phyloP scores from a whole-genome alignment of 495 filamentous ascomycete genomes.

The Xylaria palmicola region DNA sequence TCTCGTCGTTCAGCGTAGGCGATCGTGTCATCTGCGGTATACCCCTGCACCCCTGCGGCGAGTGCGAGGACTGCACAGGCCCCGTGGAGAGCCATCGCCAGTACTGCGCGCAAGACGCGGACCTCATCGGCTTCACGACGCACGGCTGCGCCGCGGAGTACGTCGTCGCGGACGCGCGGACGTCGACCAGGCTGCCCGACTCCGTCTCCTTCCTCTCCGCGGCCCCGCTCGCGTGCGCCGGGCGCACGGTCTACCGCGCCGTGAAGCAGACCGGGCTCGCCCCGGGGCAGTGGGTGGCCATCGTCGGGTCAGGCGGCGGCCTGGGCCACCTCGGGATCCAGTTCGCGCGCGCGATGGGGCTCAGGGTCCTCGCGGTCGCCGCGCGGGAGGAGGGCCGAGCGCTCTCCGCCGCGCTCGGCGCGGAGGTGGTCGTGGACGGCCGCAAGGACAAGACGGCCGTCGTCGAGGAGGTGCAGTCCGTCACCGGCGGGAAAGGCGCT shows the following conservation, averaged over 20 bases:
- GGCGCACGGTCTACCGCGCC: constrained; percentile 53
- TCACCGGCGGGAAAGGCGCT: constrained; percentile 46
- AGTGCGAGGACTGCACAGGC: constrained; percentile 41
- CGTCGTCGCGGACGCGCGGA: constrained; percentile 46
- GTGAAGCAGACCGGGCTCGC: constrained; percentile 45
- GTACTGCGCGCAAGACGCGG: constrained; percentile 39
- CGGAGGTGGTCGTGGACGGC: constrained; percentile 54
- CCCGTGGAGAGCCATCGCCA: constrained; percentile 40
- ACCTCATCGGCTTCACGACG: constrained; percentile 43
- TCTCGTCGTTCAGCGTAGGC: constrained; percentile 42
- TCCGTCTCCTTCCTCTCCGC: constrained; percentile 47
- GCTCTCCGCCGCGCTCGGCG: constrained; percentile 42
- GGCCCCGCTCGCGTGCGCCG: constrained; percentile 58
- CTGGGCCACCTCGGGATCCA: constrained; percentile 57
- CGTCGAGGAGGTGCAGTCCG: constrained; percentile 43
- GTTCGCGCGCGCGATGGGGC: constrained; percentile 34
- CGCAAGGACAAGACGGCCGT: constrained; percentile 39
- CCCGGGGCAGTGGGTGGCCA: constrained; percentile 48
- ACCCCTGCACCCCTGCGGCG: constrained; percentile 47
- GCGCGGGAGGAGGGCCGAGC: constrained; percentile 54
- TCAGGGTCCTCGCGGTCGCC: constrained; percentile 55
- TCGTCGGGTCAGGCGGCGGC: constrained; percentile 59
- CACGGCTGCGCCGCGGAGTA: constrained; percentile 58
- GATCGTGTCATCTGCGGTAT: constrained; percentile 34
- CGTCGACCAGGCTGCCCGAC: constrained; percentile 45